These are phyloP conservation scores for Clarkia xantiana DNA, from an alignment of 345 rosid species.

Conservation along the genomic window DNA sequence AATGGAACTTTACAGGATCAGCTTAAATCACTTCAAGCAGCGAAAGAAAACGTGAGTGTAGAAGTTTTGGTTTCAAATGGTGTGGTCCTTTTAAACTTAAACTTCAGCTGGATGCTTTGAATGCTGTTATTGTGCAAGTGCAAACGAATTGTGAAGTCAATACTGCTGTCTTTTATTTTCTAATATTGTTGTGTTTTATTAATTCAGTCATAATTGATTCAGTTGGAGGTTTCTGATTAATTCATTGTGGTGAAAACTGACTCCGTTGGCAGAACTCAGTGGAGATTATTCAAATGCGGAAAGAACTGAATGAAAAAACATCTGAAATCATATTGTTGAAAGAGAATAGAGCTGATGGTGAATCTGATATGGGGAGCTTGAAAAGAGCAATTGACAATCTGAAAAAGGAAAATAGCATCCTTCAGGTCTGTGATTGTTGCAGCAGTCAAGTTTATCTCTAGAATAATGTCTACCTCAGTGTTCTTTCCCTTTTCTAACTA, in stretches of 20 bases:
- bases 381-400: constrained; percentile 33
- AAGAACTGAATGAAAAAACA: constrained; percentile 48
- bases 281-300: constrained; percentile 46
- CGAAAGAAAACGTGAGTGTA: constrained; percentile 56
- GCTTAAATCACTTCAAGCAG: constrained; percentile 39
- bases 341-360: constrained; percentile 31
- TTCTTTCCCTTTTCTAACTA: not conserved
- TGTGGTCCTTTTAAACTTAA: not conserved
- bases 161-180: not conserved
- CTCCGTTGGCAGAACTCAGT: constrained; percentile 26
- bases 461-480: not conserved
- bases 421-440: constrained; percentile 34
- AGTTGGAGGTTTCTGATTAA: not conserved
- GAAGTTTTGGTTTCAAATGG: not conserved
- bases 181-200: not conserved
- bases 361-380: constrained; percentile 30
- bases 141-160: not conserved
- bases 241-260: constrained; percentile 5
- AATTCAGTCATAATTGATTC: not conserved
- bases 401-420: constrained; percentile 55
- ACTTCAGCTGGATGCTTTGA: not conserved
- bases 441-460: too few species aligned
- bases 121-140: not conserved
- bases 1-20: constrained; percentile 49
- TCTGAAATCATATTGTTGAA: constrained; percentile 45